A percentile compares a stretch with the other conserved stretches of the same genome.
phyloP scores from a whole-genome alignment of 176 grass and related monocot genomes.

The Musa troglodytarum region DNA sequence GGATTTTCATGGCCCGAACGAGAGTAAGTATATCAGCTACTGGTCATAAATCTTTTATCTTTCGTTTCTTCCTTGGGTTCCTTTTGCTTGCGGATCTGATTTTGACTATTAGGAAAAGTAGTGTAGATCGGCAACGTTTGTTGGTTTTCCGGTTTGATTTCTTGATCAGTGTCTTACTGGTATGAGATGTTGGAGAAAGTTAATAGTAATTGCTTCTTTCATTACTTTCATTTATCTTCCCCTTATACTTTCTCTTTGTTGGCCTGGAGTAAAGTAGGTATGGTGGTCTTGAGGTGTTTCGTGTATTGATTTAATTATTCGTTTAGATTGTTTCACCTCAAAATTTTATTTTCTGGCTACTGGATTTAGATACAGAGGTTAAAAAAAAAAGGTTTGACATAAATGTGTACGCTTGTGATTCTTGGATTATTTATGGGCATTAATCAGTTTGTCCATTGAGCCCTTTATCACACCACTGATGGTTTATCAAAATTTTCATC shows the following conservation, averaged over 20 bases:
- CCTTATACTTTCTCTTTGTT: no score
- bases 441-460: not conserved
- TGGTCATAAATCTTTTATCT: not conserved
- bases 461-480: not conserved
- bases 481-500: not conserved
- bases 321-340: not conserved
- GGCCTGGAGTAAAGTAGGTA: no score
- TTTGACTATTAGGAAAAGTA: not conserved
- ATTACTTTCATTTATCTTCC: not conserved
- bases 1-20: constrained; percentile 73
- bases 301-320: not conserved
- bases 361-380: not conserved
- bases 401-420: not conserved
- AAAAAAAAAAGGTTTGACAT: not conserved
- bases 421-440: not conserved
- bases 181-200: not conserved
- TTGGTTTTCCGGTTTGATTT: not conserved
- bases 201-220: not conserved
- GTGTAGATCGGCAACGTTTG: no score
- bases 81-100: not conserved
- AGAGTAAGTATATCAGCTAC: constrained; percentile 57
- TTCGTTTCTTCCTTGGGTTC: not conserved
- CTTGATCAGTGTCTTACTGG: not conserved
- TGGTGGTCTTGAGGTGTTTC: no score
- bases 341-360: not conserved